Evolutionary conservation across 2,329 filamentous ascomycete genomes (phyloP), one percentile per base, ranked within the genome.

Genomic region (Mycocentrospora acerina): DNA sequence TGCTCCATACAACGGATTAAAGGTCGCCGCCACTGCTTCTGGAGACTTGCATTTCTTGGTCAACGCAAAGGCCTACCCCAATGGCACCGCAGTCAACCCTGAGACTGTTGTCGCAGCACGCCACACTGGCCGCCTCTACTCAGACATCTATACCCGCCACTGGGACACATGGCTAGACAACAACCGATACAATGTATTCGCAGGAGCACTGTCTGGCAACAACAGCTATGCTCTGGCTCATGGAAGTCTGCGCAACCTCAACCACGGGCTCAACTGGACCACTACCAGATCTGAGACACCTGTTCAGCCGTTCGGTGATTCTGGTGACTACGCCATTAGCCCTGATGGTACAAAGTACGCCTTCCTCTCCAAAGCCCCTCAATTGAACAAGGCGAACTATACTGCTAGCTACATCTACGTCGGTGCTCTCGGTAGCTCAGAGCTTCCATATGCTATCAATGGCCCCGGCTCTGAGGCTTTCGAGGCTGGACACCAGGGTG

Each of bases 401-500:
- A 95, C 89, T 9, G 90, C 90, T 50, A 85, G 85, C 7, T 87
- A 93, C 59, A 76, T 93, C 27, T 95, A 93, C 67, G 80, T 85
- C 29, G 77, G 86, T 4, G 78, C 83, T 2, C 72, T 93, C 32
- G 73, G 75, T 37, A 79, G 77, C 10, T 88, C 85, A 50, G 45
- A 50, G 13, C 42, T 42, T 3, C 48, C 62, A n/a, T 38, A 52
- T 10, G 59, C 62, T 27, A 51, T 66, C 42, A 64, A 64, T 42
- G 64, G 64, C 15, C 62, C 62, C 9, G 57, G 49, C 16, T 57
- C 52, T 9, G 47, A 55, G 39, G 48, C 55, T 24, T 31, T 29
- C 26, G 34, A 58, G 29, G 46, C 71, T 75, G 16, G 42, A 62
- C 36, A 82, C 74, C 14, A 78, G 71, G 86, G 86, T 13, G 88